Evolutionary conservation across 495 filamentous ascomycete species (phyloP).

Genomic region (Chaetomium tenue): DNA sequence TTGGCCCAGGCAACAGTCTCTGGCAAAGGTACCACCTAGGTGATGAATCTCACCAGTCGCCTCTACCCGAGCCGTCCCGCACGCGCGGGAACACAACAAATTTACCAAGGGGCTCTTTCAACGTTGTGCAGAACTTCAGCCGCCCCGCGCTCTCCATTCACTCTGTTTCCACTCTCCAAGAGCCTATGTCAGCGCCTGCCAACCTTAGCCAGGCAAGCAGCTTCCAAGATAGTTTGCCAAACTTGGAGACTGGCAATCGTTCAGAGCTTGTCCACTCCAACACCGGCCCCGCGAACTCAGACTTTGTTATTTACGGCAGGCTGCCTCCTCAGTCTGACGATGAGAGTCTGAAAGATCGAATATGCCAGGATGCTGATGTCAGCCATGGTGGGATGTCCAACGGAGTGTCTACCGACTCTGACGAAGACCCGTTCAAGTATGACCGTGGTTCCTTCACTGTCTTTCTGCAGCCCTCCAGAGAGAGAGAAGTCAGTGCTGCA

Average conservation of each 20-base stretch:
- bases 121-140: neutral
- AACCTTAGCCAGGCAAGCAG: neutral
- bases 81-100: neutral
- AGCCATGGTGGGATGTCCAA: conserved; percentile 13
- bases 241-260: neutral
- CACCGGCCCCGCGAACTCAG: neutral
- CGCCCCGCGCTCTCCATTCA: conserved; percentile 3
- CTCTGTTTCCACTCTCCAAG: neutral
- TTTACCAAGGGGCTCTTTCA: neutral
- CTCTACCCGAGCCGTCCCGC: conserved; percentile 17
- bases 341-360: neutral
- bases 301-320: neutral
- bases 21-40: conserved; percentile 12
- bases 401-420: conserved; percentile 28
- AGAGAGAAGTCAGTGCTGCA: conserved; percentile 34
- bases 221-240: neutral
- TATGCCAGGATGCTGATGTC: neutral
- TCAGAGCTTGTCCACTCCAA: neutral
- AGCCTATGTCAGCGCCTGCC: conserved; percentile 1
- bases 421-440: conserved; percentile 38
- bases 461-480: conserved; percentile 29
- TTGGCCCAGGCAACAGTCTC: neutral
- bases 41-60: conserved; percentile 9
- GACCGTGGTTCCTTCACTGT: conserved; percentile 29
- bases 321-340: neutral